Evolutionary conservation across 1,284 basidiomycete species (phyloP), one percentile per base, ranked within the genome.

Genomic region (Exobasidium rhododendri): DNA sequence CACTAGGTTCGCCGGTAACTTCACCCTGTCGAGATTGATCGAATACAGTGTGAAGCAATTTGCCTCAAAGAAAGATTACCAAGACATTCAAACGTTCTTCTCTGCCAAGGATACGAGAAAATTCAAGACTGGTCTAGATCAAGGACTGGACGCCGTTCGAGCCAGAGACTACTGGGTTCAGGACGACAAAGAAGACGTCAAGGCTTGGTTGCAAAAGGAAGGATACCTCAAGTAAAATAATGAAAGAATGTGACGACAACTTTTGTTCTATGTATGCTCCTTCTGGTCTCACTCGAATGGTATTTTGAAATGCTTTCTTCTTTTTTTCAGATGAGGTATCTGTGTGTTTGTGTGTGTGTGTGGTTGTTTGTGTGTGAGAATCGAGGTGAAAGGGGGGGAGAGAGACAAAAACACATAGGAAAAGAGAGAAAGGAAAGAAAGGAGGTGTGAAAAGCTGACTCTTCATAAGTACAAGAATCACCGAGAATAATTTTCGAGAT

Each of bases 11-110:
- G 66, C 64, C 20, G 75, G 75, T 52, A 74, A 30, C 40, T 77
- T 75, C 45, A 75, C 72, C 35, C 71, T 78, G 43, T 68, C 67
- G 29, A 59, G 75, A 32, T 70, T 82, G 26, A 73, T 80, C 49
- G 66, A 77, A 86, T 82, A 82, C 59, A 83, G 86, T 5, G 86
- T 92, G 80, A 81, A 81, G 30, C 80, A 82, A 44, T 83, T 96
- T 64, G 86, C 87, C 20, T 86, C 84, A 20, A 82, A 88, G 68
- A 81, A 86, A 68, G 93, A 96, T 81, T 84, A 86, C 28, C 80
- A 86, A 55, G 83, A 83, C 5, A 84, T 87, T 24, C 85, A 86
- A 56, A 83, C 80, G 2, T 93, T 90, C 83, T 83, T 81, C 71
- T 62, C 61, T 47, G 75, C 65, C 71, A 83, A 82, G 60, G 67